Evolutionary conservation across 176 grass and related monocot species (phyloP), one percentile per base, ranked within the genome.

Genomic region (Bonia amplexicaulis): DNA sequence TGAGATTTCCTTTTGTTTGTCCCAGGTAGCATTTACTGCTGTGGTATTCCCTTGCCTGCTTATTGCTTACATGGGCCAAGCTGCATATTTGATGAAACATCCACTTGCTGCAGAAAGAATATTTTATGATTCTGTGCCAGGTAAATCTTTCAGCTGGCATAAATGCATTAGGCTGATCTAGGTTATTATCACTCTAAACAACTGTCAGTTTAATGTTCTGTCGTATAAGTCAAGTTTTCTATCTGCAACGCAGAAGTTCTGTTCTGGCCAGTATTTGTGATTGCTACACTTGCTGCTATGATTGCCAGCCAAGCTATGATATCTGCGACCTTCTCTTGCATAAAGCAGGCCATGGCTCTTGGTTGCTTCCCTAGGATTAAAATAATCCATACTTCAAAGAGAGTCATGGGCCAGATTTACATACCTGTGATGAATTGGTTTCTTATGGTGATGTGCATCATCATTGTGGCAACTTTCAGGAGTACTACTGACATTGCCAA

Each of bases 251-350:
- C 85, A 94, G 93, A 65, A 46, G 49, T 67, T 82, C 85, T 99
- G 45, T 99, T 99, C 86, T 99, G 96, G 96, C 96, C 96, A 70
- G 86, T 96, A 70, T 91, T 99, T 89, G 93, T 94, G 76, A 94
- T 99, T 60, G 96, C 96, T 76, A 96, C 96, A 80, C 81, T 99
- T 76, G 93, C 96, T 82, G 93, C 93, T 69, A 99, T 99, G 96
- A 99, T 99, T 74, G 96, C 96, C 49, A 99, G 96, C 67, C 93
- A 99, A 89, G 93, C 96, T 80, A 99, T 99, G 96, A 96, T 99
- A 92, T 99, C 96, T 19, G 93, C 91, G 39, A 99, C 96, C 39
- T 99, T 99, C 86, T 99, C 96, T 76, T 99, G 96, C 91, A 94
- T 99, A 87, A 99, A 99, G 84, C 96, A 99, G 60, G 89, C 90